Evolutionary conservation across 345 rosid genomes (phyloP).

Genomic region (Hirschfeldia incana): DNA sequence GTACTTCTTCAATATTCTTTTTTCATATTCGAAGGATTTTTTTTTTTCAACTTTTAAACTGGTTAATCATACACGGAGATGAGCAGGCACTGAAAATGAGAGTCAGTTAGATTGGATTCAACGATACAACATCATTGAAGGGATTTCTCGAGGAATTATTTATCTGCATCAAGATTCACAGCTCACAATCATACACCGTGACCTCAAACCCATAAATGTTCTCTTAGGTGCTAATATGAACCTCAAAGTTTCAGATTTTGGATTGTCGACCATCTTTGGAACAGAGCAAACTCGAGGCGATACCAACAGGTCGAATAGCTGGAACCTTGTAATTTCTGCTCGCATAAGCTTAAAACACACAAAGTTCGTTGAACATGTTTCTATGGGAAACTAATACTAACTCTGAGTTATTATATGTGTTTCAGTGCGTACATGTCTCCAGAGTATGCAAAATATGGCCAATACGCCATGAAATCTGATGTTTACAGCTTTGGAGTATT

Average conservation of each 20-base stretch:
- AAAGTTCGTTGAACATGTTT: neutral
- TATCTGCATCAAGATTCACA: slow-evolving; percentile 45
- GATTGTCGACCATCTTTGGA: slow-evolving; percentile 29
- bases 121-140: neutral
- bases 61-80: neutral
- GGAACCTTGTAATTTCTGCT: slow-evolving; percentile 37
- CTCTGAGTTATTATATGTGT: neutral
- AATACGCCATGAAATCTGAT: slow-evolving; percentile 27
- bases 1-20: neutral
- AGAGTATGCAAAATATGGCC: slow-evolving; percentile 37
- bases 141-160: slow-evolving; percentile 14
- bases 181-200: too few species aligned
- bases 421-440: slow-evolving; percentile 39
- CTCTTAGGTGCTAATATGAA: too few species aligned
- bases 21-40: neutral
- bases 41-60: neutral
- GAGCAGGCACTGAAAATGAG: neutral
- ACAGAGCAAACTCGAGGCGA: slow-evolving; percentile 27
- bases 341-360: neutral
- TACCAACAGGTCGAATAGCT: slow-evolving; percentile 21
- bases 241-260: slow-evolving; percentile 37
- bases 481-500: slow-evolving; percentile 36
- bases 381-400: neutral
- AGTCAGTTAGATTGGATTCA: neutral
- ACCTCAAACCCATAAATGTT: too few species aligned